Percentiles rank a stretch among this genome's conserved stretches.
Evolutionary conservation across 2,329 filamentous ascomycete species (phyloP).

Genomic region (Talaromyces sp.): DNA sequence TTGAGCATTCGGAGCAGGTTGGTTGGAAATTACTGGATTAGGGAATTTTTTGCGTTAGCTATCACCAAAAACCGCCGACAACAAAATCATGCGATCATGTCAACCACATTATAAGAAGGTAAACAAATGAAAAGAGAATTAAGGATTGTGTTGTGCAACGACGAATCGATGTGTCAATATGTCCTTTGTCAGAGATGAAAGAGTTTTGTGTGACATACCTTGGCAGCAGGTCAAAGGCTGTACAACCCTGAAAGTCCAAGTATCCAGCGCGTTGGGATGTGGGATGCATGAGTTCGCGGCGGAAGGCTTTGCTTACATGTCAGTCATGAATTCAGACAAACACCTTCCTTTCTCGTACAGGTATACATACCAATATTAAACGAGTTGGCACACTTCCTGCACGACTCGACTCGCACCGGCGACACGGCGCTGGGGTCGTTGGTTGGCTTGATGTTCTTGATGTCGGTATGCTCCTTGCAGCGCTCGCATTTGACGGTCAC

Average conservation of each 20-base stretch:
- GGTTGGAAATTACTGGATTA: constrained; percentile 66
- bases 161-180: background rate
- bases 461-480: constrained; percentile 68
- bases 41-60: background rate
- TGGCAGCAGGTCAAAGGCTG: constrained; percentile 69
- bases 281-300: constrained; percentile 66
- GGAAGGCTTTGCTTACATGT: constrained; percentile 43
- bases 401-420: constrained; percentile 43
- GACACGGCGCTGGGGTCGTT: constrained; percentile 34
- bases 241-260: constrained; percentile 70
- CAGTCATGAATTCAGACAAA: background rate
- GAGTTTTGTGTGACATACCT: constrained; percentile 40
- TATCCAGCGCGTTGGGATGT: constrained; percentile 73
- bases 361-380: constrained; percentile 40
- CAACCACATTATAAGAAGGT: no score
- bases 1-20: constrained; percentile 72
- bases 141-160: background rate
- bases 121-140: background rate
- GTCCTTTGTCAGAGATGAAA: background rate
- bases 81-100: background rate
- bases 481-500: constrained; percentile 72
- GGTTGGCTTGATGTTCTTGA: constrained; percentile 60
- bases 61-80: background rate
- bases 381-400: constrained; percentile 51
- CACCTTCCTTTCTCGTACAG: background rate